Percentiles rank a stretch among this genome's conserved stretches.
Conservation (phyloP, 306 rosid species). For the Purshia tridentata region DNA sequence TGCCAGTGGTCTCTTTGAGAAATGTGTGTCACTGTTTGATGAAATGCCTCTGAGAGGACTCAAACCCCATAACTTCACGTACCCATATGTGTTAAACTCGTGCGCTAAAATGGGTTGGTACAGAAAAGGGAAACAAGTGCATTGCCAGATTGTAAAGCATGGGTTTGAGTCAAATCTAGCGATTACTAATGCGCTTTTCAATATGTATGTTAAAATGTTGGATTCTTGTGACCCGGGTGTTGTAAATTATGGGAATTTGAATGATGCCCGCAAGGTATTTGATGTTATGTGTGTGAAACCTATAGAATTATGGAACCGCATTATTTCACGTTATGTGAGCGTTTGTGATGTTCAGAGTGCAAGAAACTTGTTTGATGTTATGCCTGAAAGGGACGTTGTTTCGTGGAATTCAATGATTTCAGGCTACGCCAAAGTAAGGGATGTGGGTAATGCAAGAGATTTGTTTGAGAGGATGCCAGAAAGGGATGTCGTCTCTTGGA, state of each 20-base stretch:
- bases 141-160: slow-evolving; percentile 20
- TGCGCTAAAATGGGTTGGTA: slow-evolving; percentile 34
- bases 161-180: slow-evolving; percentile 17
- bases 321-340: slow-evolving; percentile 11
- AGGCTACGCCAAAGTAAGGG: slow-evolving; percentile 18
- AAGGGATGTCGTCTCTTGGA: slow-evolving; percentile 36
- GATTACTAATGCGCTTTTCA: slow-evolving; percentile 29
- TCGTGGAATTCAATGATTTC: slow-evolving; percentile 33
- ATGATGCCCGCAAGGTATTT: slow-evolving; percentile 27
- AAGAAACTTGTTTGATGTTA: slow-evolving; percentile 23
- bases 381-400: slow-evolving; percentile 26
- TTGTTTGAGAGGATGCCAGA: slow-evolving; percentile 24
- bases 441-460: slow-evolving; percentile 21
- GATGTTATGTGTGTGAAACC: slow-evolving; percentile 20
- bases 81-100: slow-evolving; percentile 29
- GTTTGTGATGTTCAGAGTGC: slow-evolving; percentile 25
- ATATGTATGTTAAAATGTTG: slow-evolving; percentile 15
- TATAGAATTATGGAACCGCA: slow-evolving; percentile 20
- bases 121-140: slow-evolving; percentile 25
- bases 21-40: slow-evolving; percentile 21
- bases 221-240: not conserved
- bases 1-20: slow-evolving; percentile 12
- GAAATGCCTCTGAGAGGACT: slow-evolving; percentile 30
- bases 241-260: not conserved
- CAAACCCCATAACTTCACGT: slow-evolving; percentile 39